phyloP scores from a whole-genome alignment of 2,329 filamentous ascomycete species.

The Elsinoe ampelina region DNA sequence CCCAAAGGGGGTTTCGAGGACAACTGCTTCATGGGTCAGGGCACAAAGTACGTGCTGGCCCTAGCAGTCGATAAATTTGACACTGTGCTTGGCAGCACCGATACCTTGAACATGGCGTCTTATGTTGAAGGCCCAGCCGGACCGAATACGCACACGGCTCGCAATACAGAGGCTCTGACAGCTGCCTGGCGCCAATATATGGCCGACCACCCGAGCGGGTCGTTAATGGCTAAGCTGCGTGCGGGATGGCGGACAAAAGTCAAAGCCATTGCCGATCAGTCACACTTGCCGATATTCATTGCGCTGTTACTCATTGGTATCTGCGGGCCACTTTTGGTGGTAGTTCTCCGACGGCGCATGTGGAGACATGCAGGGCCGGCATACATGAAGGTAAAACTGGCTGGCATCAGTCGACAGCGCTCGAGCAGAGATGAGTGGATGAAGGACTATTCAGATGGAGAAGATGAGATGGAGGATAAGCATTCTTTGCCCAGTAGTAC shows the following conservation, averaged over 20 bases:
- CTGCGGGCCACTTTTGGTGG: not conserved
- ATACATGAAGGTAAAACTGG: not conserved
- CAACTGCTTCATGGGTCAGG: not conserved
- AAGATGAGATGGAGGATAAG: not conserved
- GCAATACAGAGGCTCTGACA: not conserved
- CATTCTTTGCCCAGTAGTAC: not conserved
- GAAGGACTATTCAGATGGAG: not conserved
- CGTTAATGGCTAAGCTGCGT: not conserved
- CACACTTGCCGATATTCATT: not conserved
- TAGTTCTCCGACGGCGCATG: not conserved
- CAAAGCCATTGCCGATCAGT: not conserved
- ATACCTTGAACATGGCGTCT: not conserved
- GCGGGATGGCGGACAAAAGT: not conserved
- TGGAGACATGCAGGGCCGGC: not conserved
- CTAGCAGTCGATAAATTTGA: not conserved
- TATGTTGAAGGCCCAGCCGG: not conserved
- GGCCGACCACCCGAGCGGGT: not conserved
- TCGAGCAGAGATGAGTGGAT: not conserved
- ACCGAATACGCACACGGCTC: not conserved
- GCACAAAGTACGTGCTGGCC: not conserved
- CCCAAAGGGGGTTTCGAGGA: constrained; percentile 6
- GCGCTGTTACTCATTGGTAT: not conserved
- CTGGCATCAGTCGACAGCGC: not conserved
- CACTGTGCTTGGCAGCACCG: not conserved
- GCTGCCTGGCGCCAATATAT: not conserved